Conservation (phyloP, 208 protist genomes). For the Trypanosoma theileri region DNA sequence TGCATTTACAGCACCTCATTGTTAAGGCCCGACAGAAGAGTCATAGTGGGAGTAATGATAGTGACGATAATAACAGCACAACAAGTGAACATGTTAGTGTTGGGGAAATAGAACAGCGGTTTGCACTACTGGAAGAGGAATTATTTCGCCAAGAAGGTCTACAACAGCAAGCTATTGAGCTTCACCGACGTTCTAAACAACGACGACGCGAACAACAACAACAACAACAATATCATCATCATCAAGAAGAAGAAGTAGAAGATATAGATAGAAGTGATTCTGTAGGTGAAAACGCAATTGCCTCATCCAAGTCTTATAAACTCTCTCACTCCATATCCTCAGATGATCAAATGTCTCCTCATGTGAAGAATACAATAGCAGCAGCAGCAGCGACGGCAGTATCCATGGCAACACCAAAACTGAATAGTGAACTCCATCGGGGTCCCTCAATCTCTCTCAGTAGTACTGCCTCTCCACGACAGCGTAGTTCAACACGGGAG, state of each 20-base stretch:
- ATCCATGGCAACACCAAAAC: no score
- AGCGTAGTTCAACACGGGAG: background rate
- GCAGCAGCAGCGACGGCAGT: background rate
- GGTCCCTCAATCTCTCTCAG: background rate
- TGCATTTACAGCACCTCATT: slow-evolving; percentile 14
- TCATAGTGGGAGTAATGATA: background rate
- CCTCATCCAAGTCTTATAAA: background rate
- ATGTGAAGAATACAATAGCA: background rate
- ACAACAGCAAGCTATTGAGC: background rate
- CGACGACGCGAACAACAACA: slow-evolving; percentile 5
- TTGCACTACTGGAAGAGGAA: slow-evolving; percentile 7
- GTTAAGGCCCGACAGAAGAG: slow-evolving; percentile 2
- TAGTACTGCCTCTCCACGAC: background rate
- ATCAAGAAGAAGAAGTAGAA: background rate
- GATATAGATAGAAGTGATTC: background rate
- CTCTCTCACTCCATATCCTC: background rate
- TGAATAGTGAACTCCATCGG: no score
- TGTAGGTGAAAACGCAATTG: background rate
- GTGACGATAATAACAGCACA: background rate
- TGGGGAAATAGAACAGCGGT: slow-evolving; percentile 6
- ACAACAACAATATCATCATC: no score
- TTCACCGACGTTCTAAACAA: slow-evolving; percentile 9
- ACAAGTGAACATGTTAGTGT: background rate
- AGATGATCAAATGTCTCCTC: background rate
- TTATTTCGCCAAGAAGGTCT: slow-evolving; percentile 11